phyloP scores from a whole-genome alignment of 1,139 yeast species.

The Protomyces macrosporus region DNA sequence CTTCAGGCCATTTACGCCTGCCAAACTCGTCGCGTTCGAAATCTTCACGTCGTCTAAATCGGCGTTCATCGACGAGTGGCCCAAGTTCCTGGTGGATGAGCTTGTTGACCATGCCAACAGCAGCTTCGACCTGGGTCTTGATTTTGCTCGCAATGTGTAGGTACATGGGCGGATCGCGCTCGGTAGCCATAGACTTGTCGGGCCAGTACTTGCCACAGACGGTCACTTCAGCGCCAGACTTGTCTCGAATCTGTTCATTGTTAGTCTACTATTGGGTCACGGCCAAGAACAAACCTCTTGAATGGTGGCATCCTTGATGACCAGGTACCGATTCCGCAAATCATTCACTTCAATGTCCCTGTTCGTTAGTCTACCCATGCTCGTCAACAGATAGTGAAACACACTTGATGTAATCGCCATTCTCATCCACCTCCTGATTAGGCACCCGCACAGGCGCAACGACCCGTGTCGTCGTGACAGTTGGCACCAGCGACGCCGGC shows the following conservation, averaged over 20 bases:
- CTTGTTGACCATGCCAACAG: conserved; percentile 37
- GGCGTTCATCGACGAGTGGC: conserved; percentile 38
- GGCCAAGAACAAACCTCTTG: conserved; percentile 27
- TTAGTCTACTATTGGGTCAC: background rate
- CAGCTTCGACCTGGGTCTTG: conserved; percentile 37
- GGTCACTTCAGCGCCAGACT: conserved; percentile 34
- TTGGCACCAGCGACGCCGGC: background rate
- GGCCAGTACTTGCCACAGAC: conserved; percentile 43
- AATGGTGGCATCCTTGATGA: conserved; percentile 41
- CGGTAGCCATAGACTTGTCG: conserved; percentile 40
- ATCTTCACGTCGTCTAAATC: conserved; percentile 34
- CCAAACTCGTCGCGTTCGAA: conserved; percentile 28
- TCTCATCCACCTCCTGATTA: conserved; percentile 12
- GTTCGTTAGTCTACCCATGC: conserved; percentile 28
- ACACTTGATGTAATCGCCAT: conserved; percentile 11
- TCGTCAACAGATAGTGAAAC: background rate
- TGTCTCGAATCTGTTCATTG: conserved; percentile 24
- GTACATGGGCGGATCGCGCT: conserved; percentile 39
- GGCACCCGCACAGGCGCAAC: conserved; percentile 4
- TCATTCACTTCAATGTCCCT: conserved; percentile 41
- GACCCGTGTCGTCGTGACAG: background rate
- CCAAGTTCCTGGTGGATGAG: conserved; percentile 39
- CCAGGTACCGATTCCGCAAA: conserved; percentile 40
- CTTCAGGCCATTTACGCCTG: conserved; percentile 35
- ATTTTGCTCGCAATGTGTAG: conserved; percentile 38